phyloP scores from a whole-genome alignment of 2,329 filamentous ascomycete genomes.

The Cyphellophora europaea region DNA sequence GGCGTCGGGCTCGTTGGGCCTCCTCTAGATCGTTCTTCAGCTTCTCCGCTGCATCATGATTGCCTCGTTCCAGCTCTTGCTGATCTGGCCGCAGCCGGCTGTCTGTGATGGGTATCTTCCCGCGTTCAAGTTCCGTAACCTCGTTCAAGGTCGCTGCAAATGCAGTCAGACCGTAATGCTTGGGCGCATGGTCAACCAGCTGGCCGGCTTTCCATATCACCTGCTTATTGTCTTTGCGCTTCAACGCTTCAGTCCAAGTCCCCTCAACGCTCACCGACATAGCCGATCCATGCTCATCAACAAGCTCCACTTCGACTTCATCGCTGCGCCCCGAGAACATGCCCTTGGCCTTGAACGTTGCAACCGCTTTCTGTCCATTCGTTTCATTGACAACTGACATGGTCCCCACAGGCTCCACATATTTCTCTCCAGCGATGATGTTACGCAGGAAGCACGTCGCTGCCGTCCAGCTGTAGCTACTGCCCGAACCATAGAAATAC shows the following conservation, averaged over 20 bases:
- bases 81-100: slow-evolving; percentile 79
- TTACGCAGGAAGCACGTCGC: slow-evolving; percentile 90
- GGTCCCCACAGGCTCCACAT: slow-evolving; percentile 85
- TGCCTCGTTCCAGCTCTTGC: slow-evolving; percentile 69
- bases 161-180: slow-evolving; percentile 77
- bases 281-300: slow-evolving; percentile 55
- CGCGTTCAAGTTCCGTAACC: slow-evolving; percentile 68
- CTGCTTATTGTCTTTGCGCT: slow-evolving; percentile 54
- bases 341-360: slow-evolving; percentile 87
- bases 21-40: slow-evolving; percentile 81
- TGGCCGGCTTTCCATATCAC: slow-evolving; percentile 71
- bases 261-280: slow-evolving; percentile 63
- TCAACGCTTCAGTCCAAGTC: slow-evolving; percentile 73
- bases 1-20: slow-evolving; percentile 65
- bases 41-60: slow-evolving; percentile 72
- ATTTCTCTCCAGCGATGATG: slow-evolving; percentile 96
- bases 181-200: slow-evolving; percentile 68
- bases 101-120: slow-evolving; percentile 70
- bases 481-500: slow-evolving; percentile 63
- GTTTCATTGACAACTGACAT: slow-evolving; percentile 82
- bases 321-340: slow-evolving; percentile 96
- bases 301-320: slow-evolving; percentile 71
- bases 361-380: slow-evolving; percentile 71
- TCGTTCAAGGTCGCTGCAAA: slow-evolving; percentile 87
- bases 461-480: slow-evolving; percentile 79